These are phyloP conservation scores for Boletus sensibilis DNA, from an alignment of 768 basidiomycete species.

Conservation along the genomic window DNA sequence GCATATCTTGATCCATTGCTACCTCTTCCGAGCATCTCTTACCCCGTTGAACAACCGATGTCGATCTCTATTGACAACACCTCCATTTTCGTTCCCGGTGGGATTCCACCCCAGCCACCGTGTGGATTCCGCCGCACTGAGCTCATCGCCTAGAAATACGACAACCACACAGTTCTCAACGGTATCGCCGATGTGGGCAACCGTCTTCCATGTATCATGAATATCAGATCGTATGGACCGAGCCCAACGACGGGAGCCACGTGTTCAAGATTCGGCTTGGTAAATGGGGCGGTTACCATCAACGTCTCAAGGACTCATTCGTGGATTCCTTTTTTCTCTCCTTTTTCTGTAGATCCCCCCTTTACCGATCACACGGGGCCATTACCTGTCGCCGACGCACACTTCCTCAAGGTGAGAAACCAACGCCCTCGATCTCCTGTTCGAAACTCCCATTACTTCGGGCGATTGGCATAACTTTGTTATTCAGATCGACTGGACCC, in stretches of 20 bases:
- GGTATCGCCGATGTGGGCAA: slow-evolving; percentile 43
- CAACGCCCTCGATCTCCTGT: slow-evolving; percentile 55
- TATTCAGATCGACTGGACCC: slow-evolving; percentile 54
- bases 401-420: slow-evolving; percentile 54
- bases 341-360: slow-evolving; percentile 45
- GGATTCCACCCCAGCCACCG: slow-evolving; percentile 35
- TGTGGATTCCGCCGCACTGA: slow-evolving; percentile 60
- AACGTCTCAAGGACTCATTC: neutral
- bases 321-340: too few species aligned
- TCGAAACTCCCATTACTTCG: slow-evolving; percentile 44
- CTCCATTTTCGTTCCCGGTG: slow-evolving; percentile 55
- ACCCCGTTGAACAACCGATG: slow-evolving; percentile 31
- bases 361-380: slow-evolving; percentile 51
- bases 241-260: slow-evolving; percentile 58
- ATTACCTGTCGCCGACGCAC: slow-evolving; percentile 43
- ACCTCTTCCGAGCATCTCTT: slow-evolving; percentile 7
- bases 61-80: slow-evolving; percentile 55
- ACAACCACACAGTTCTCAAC: slow-evolving; percentile 38
- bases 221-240: slow-evolving; percentile 64
- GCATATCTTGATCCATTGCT: neutral
- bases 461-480: slow-evolving; percentile 61
- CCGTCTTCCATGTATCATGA: slow-evolving; percentile 60
- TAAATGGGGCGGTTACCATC: slow-evolving; percentile 20
- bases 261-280: slow-evolving; percentile 61
- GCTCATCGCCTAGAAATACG: slow-evolving; percentile 49